Base-by-base conservation (phyloP, 1,139 yeast genomes). In the Hyphopichia pseudoburtonii region DNA sequence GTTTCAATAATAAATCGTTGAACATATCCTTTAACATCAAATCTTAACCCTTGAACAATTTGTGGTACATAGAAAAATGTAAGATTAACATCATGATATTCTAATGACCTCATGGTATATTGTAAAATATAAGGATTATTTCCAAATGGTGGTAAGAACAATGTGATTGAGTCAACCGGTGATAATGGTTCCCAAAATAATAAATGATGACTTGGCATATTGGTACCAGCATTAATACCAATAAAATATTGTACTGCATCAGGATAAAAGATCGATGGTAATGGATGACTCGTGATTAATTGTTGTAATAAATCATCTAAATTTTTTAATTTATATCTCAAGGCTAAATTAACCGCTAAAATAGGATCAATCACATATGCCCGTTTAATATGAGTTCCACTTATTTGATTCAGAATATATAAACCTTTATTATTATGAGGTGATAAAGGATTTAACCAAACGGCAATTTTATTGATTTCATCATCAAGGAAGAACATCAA, bases 51-150 rank as follows among this genome's bases (percentile, higher is more conserved):
- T 62, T 94, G 99, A 14, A 94, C 98, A 60, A 94, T 88, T 59
- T 94, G 98, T 2, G 99, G 98, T 31, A 94, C 97, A 55, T 94
- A 94, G 61, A 94, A 94, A 66, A 94, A 94, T 0, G 97, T 87
- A 44, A 86, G 66, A 52, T 86, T 86, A 31, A 87, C 90, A 55
- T 89, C 96, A 54, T 88, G 95, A 23, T 81, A 74, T 59, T 90
- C 96, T 46, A 94, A 68, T 0, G 97, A 86, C 48, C 96, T 75
- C 85, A 92, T 86, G 22, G 96, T 84, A 55, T 82, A 92, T 59
- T 94, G 99, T 42, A 88, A 65, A 23, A 87, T 67, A 48, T 70
- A 75, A 0, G 95, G 80, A 51, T 86, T 79, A 27, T 70, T 67
- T 19, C 84, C 82, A 59, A 76, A 82, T 19, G 83, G 81, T 3